These are phyloP conservation scores for Wickerhamiella shivajii DNA, from an alignment of 805 yeast species.

Conservation along the genomic window DNA sequence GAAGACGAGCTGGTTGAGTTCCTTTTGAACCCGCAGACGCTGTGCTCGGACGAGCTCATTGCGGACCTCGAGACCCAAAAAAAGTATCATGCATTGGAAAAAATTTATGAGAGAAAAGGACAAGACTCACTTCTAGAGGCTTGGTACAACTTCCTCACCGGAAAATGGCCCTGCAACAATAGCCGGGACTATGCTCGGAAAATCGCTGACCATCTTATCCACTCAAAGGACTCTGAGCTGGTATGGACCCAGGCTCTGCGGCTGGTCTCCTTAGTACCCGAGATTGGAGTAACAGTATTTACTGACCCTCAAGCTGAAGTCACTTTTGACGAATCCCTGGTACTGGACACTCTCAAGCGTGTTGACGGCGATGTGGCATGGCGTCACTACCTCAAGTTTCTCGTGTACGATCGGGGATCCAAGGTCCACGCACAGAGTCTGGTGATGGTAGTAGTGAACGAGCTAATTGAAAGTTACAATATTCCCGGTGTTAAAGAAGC, in stretches of 20 bases:
- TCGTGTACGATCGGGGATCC: slow-evolving; percentile 21
- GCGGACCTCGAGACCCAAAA: slow-evolving; percentile 1
- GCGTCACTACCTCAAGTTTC: slow-evolving; percentile 24
- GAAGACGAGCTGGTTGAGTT: slow-evolving; percentile 11
- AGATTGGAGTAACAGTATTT: slow-evolving; percentile 24
- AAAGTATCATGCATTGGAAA: slow-evolving; percentile 12
- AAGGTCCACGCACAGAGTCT: slow-evolving; percentile 22
- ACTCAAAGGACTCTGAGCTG: slow-evolving; percentile 19
- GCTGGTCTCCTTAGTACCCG: slow-evolving; percentile 21
- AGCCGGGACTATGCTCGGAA: slow-evolving; percentile 18
- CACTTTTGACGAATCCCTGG: slow-evolving; percentile 19
- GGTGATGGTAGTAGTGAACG: slow-evolving; percentile 23
- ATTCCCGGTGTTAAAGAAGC: slow-evolving; percentile 11
- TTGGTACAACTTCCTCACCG: slow-evolving; percentile 17
- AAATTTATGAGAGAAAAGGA: slow-evolving; percentile 11
- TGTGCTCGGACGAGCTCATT: slow-evolving; percentile 4
- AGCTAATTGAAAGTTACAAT: slow-evolving; percentile 20
- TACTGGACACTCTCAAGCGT: slow-evolving; percentile 21
- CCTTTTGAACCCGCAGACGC: slow-evolving; percentile 1
- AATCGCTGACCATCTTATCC: slow-evolving; percentile 18
- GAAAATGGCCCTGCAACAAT: slow-evolving; percentile 18
- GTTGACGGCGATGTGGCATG: slow-evolving; percentile 25
- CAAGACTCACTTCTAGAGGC: slow-evolving; percentile 18
- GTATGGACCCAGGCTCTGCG: slow-evolving; percentile 28
- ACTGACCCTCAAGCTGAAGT: slow-evolving; percentile 16